Evolutionary conservation across 2,329 filamentous ascomycete species (phyloP).

Genomic region (Fusarium redolens): DNA sequence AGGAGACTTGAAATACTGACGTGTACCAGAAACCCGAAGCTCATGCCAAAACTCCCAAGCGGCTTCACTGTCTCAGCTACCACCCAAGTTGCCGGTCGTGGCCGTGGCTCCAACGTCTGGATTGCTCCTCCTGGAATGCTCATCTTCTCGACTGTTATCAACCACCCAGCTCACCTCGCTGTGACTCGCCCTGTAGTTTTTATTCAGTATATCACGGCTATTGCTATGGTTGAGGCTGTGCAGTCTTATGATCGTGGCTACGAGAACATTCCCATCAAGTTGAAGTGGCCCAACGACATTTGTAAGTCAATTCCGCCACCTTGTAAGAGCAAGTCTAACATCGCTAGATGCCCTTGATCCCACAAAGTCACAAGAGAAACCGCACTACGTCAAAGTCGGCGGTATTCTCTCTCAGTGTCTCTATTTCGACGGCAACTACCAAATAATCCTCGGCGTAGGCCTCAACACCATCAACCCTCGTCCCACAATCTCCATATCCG

Average conservation of each 20-base stretch:
- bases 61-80: constrained; percentile 92
- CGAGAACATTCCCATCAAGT: constrained; percentile 77
- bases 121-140: constrained; percentile 87
- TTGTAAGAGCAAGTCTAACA: not conserved
- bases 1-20: not conserved
- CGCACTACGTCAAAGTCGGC: constrained; percentile 85
- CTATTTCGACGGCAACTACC: constrained; percentile 81
- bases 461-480: constrained; percentile 86
- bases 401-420: constrained; percentile 92
- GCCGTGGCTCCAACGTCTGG: constrained; percentile 94
- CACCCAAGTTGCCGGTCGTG: constrained; percentile 87
- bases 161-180: constrained; percentile 80
- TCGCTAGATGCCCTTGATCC: constrained; percentile 73
- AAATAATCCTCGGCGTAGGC: constrained; percentile 86
- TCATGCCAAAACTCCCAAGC: constrained; percentile 80
- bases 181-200: constrained; percentile 86
- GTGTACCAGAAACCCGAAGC: constrained; percentile 73
- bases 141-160: constrained; percentile 89
- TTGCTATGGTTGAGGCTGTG: constrained; percentile 87
- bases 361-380: constrained; percentile 57
- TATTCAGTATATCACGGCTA: constrained; percentile 89
- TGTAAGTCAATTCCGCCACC: constrained; percentile 59
- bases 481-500: constrained; percentile 88
- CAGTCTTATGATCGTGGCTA: constrained; percentile 83
- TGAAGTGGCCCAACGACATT: constrained; percentile 99